phyloP scores from a whole-genome alignment of 1,284 basidiomycete genomes.

The Fomitopsis pinicola region DNA sequence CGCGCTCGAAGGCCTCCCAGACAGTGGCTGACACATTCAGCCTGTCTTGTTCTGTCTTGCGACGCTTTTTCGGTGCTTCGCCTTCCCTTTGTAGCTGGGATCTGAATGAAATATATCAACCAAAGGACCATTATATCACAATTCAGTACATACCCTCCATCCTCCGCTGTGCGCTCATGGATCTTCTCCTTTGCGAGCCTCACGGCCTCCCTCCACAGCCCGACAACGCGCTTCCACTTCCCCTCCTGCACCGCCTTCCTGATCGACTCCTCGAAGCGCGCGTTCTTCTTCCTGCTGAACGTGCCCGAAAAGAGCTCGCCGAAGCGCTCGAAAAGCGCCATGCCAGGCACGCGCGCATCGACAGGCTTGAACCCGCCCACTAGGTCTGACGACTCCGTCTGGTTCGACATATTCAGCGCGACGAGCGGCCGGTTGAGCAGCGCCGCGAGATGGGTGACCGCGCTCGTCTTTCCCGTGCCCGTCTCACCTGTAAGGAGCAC shows the following conservation, averaged over 20 bases:
- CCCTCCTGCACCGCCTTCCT: slow-evolving; percentile 79
- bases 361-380: slow-evolving; percentile 96
- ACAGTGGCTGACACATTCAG: slow-evolving; percentile 44
- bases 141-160: slow-evolving; percentile 36
- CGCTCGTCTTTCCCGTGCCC: slow-evolving; percentile 97
- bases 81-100: slow-evolving; percentile 16
- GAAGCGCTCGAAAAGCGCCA: slow-evolving; percentile 75
- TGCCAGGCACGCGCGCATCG: slow-evolving; percentile 79
- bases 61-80: slow-evolving; percentile 66
- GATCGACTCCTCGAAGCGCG: slow-evolving; percentile 82
- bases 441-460: slow-evolving; percentile 84
- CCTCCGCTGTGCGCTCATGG: slow-evolving; percentile 37
- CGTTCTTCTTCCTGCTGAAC: slow-evolving; percentile 90
- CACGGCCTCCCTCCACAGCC: slow-evolving; percentile 81
- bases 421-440: slow-evolving; percentile 77
- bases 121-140: slow-evolving; percentile 7
- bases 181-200: slow-evolving; percentile 66
- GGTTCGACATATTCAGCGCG: slow-evolving; percentile 93
- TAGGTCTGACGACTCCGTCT: slow-evolving; percentile 94
- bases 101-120: slow-evolving; percentile 9
- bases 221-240: slow-evolving; percentile 84
- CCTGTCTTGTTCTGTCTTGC: slow-evolving; percentile 55
- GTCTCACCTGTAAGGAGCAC: slow-evolving; percentile 96
- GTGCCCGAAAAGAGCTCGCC: slow-evolving; percentile 82
- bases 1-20: slow-evolving; percentile 75